A percentile compares a stretch with the other conserved stretches of the same genome.
phyloP scores from a whole-genome alignment of 2,329 filamentous ascomycete species.

The Colletotrichum navitas region DNA sequence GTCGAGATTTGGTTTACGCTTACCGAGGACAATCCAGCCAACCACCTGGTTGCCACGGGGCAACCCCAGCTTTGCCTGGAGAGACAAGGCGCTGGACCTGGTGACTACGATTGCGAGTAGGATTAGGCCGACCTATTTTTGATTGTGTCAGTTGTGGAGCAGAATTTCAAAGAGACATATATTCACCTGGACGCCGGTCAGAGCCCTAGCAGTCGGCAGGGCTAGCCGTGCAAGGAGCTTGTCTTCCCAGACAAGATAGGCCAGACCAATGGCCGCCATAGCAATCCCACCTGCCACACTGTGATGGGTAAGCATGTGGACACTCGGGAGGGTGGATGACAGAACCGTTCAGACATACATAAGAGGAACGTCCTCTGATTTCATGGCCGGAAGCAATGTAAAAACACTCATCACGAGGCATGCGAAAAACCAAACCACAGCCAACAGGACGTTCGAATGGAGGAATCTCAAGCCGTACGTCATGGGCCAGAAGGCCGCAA shows the following conservation, averaged over 20 bases:
- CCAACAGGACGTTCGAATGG: conserved; percentile 71
- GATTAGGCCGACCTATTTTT: conserved; percentile 76
- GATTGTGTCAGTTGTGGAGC: conserved; percentile 37
- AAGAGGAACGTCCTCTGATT: conserved; percentile 79
- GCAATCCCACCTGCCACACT: conserved; percentile 81
- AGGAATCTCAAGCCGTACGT: conserved; percentile 82
- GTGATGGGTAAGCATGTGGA: conserved; percentile 43
- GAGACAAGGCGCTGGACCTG: conserved; percentile 83
- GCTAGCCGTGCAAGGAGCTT: conserved; percentile 44
- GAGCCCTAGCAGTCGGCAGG: conserved; percentile 62
- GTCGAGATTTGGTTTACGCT: conserved; percentile 45
- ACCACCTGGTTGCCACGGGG: conserved; percentile 89
- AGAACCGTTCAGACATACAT: conserved; percentile 68
- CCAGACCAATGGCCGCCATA: conserved; percentile 81
- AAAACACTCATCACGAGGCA: conserved; percentile 91
- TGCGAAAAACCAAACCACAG: conserved; percentile 78
- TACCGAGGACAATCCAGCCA: conserved; percentile 84
- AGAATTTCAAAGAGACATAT: conserved; percentile 14
- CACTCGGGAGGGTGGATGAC: too few species aligned
- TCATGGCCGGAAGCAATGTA: conserved; percentile 88
- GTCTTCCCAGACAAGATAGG: conserved; percentile 87
- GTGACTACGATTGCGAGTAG: conserved; percentile 88
- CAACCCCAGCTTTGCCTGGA: conserved; percentile 87
- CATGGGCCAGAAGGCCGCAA: conserved; percentile 83
- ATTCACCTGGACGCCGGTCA: conserved; percentile 76